Percentiles rank a stretch among this genome's conserved stretches.
Conservation (phyloP, 495 filamentous ascomycete species). For the Aspergillus avenaceus region DNA sequence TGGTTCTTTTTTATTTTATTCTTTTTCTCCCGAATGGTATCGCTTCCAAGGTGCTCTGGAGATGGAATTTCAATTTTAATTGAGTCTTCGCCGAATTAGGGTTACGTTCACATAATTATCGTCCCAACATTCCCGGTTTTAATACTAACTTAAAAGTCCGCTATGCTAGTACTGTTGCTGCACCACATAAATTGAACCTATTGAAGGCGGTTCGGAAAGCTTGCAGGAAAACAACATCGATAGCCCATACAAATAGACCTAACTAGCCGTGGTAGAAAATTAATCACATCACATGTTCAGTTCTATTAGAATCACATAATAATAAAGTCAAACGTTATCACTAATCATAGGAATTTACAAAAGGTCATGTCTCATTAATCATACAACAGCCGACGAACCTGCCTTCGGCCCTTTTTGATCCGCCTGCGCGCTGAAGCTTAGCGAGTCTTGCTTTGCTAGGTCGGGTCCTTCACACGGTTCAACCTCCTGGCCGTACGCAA, state of each 20-base stretch:
- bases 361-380: conserved; percentile 8
- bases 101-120: too few species aligned
- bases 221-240: too few species aligned
- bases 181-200: not conserved
- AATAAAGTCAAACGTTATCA: not conserved
- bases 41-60: too few species aligned
- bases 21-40: too few species aligned
- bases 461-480: conserved; percentile 10
- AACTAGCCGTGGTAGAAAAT: not conserved
- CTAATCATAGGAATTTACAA: not conserved
- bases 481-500: conserved; percentile 40
- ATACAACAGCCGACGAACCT: conserved; percentile 5
- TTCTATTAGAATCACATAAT: not conserved
- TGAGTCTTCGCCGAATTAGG: too few species aligned
- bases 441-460: conserved; percentile 4
- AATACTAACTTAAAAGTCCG: not conserved
- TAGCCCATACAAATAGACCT: too few species aligned
- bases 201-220: too few species aligned
- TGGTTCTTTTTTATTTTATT: too few species aligned
- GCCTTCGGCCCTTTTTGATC: conserved; percentile 16
- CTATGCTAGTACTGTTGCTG: not conserved
- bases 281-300: not conserved
- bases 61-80: too few species aligned
- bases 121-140: too few species aligned
- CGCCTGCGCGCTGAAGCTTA: not conserved